These are phyloP conservation scores for Saccharomyces jurei DNA, from an alignment of 805 yeast genomes.

Conservation along the genomic window DNA sequence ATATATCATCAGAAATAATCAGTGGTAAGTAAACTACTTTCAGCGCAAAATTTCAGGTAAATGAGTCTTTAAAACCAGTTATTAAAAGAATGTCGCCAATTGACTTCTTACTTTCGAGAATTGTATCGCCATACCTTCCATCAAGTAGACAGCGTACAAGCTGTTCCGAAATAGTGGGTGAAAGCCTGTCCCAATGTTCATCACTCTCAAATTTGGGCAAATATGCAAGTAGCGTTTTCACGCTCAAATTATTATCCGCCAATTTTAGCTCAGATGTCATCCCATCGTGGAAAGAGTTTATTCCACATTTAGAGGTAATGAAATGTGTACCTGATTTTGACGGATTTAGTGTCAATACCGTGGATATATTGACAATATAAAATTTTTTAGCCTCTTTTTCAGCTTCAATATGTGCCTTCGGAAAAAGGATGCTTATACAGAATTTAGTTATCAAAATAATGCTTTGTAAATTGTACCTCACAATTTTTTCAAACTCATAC, in stretches of 20 bases:
- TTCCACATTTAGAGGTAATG: conserved; percentile 14
- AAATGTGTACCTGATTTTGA: conserved; percentile 6
- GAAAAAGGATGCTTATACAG: conserved; percentile 10
- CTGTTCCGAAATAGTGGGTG: conserved; percentile 5
- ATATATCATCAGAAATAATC: background rate
- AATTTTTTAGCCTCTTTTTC: conserved; percentile 2
- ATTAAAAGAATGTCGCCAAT: background rate
- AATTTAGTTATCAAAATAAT: conserved; percentile 17
- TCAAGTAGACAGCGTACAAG: conserved; percentile 8
- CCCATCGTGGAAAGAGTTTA: conserved; percentile 23
- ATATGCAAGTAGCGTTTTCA: conserved; percentile 10
- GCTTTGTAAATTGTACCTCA: conserved; percentile 14
- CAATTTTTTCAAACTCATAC: conserved; percentile 6
- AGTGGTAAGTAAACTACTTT: background rate
- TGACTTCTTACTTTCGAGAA: conserved; percentile 1
- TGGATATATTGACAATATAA: conserved; percentile 15
- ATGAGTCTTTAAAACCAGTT: background rate
- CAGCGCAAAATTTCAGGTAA: background rate
- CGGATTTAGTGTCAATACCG: conserved; percentile 1
- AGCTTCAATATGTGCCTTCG: conserved; percentile 1
- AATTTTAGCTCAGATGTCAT: conserved; percentile 14
- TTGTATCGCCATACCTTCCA: conserved; percentile 13
- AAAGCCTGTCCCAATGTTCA: background rate
- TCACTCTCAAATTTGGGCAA: conserved; percentile 7
- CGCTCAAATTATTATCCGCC: background rate